Base-by-base conservation (phyloP, 148 eudicot genomes). In the Amaranthus hypochondriacus region DNA sequence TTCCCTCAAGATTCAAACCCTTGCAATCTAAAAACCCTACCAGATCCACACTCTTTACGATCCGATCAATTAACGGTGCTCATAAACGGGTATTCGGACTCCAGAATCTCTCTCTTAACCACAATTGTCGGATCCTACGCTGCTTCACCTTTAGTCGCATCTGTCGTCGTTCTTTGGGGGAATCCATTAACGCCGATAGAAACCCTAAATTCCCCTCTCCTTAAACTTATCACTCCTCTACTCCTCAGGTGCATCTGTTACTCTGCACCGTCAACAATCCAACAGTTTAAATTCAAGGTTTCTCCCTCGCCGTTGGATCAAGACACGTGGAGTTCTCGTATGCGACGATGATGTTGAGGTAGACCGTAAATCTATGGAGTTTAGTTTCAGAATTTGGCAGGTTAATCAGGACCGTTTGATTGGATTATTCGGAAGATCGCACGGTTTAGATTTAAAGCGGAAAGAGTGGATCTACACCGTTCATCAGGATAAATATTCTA, bases 331-430 rank as follows among this genome's bases (percentile, higher is more conserved):
- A 39, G 93, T 93, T 50, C 75, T 91, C 67, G 77, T 93, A 72
- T 89, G 88, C 64, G 98, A 93, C 69, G 98, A 91, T 69, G 98
- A 93, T 68, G 78, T 93, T 43, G 87, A 87, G 28, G 86, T 83
- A 15, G 89, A 86, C 44, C 54, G 67, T n/a, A 81, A 80, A 9
- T 81, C 92, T 0, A 48, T 91, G 4, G 86, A 86, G 48, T 93
- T 93, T 69, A 90, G 93, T 0, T 87, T 91, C 78, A 71, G 48
- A 39, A 48, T 84, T 13, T 93, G 97, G 98, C 54, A 46, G 51
- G 62, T 64, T 0, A 87, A 88, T 62, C 89, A 71, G n/a, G 79
- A 82, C 56, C 88, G 87, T 28, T 42, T 89, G 28, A 60, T 91
- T 12, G 98, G 98, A 7, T 71, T 93, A 60, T 93, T 93, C 48